Evolutionary conservation across 2,329 filamentous ascomycete species (phyloP), one percentile per base, ranked within the genome.

Genomic region (Sarocladium oryzae): DNA sequence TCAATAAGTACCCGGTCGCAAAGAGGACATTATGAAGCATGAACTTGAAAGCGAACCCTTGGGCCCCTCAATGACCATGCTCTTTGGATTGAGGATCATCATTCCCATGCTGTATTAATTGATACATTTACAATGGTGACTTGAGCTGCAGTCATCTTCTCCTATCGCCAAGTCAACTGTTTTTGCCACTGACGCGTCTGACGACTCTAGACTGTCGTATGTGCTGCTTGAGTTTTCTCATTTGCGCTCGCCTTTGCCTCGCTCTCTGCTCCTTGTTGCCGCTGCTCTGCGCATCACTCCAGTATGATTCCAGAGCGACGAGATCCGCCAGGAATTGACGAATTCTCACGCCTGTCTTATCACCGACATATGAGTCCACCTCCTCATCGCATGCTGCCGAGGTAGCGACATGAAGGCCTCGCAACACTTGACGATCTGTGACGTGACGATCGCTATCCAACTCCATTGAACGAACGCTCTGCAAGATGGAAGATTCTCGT

Each of bases 261-360:
- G 58, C 60, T 16, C 61, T 60, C 40, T 63, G 57, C 20, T 59
- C 56, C 38, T 54, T 56, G 8, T 56, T 56, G 26, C 64, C 61
- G 4, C 37, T 56, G 7, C 58, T 50, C 1, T 58, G 54, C 13
- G 28, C 64, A 58, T 13, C 66, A 63, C 2, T 66, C 65, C 36
- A 81, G 56, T 48, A 48, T 11, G 67, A 67, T 51, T 80, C 77
- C 40, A 81, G 71, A 1, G 68, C 69, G 57, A 71, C 75, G 33
- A 82, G 58, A 56, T 80, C 77, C 3, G 76, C 76, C 15, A 83
- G 60, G 54, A 82, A 79, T 6, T 71, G 72, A 30, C 79, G 71
- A 41, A 82, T 71, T 13, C 75, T 66, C 21, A 79, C 58, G 0
- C 79, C 79, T 0, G 77, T 81, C 54, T 72, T 70, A 20, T 72